These are phyloP conservation scores for Oryza officinalis DNA, from an alignment of 176 grass and related monocot genomes.

Conservation along the genomic window DNA sequence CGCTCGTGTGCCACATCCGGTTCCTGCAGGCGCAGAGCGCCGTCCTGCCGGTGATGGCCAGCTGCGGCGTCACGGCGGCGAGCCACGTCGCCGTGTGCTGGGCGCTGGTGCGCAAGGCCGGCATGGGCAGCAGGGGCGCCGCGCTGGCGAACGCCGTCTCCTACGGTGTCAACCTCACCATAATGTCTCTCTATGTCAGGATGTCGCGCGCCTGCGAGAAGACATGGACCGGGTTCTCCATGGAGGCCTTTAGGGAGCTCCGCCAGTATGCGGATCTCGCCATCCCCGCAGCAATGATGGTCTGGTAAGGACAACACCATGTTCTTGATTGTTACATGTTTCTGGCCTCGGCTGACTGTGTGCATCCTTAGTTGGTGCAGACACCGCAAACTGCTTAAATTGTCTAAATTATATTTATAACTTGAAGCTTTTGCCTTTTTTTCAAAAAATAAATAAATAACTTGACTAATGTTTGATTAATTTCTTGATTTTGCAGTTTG, in stretches of 20 bases:
- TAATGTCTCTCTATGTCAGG: constrained; percentile 30
- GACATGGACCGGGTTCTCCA: constrained; percentile 41
- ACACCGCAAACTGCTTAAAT: background rate
- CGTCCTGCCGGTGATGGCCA: constrained; percentile 35
- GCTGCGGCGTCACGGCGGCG: constrained; percentile 23
- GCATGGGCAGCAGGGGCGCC: constrained; percentile 40
- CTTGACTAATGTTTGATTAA: background rate
- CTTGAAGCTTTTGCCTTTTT: no score
- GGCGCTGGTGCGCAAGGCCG: constrained; percentile 34
- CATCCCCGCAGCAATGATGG: constrained; percentile 38
- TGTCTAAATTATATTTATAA: no score
- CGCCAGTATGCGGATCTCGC: constrained; percentile 28
- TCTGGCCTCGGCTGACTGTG: no score
- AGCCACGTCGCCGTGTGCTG: constrained; percentile 26
- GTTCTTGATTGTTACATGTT: no score
- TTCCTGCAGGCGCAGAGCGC: constrained; percentile 54
- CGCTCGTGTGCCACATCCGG: constrained; percentile 56
- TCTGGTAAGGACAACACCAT: background rate
- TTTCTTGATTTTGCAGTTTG: background rate
- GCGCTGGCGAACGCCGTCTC: constrained; percentile 44
- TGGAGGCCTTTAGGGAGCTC: constrained; percentile 1
- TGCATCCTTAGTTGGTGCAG: no score
- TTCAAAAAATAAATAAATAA: no score
- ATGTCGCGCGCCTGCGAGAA: background rate
- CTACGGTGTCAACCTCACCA: constrained; percentile 22